A percentile compares a stretch with the other conserved stretches of the same genome.
Conservation (phyloP, 225 moss, liverwort and hornwort genomes). For the Straminergon stramineum region DNA sequence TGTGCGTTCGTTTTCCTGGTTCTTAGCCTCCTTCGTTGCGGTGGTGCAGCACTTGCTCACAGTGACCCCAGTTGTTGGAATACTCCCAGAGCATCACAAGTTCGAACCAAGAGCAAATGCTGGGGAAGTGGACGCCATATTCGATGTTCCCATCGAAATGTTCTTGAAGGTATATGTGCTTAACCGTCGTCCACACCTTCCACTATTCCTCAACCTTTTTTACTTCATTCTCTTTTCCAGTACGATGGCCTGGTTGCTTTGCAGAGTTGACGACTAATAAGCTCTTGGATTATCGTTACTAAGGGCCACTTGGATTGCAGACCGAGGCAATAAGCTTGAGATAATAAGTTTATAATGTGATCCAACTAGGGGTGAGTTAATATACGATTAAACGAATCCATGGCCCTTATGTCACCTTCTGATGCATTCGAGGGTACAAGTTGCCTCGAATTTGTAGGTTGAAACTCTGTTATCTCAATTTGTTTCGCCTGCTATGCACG, state of each 20-base stretch:
- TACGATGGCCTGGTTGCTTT: neutral
- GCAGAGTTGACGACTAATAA: neutral
- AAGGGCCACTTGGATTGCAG: neutral
- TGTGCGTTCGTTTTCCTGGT: neutral
- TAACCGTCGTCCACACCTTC: neutral
- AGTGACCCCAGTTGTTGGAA: constrained; percentile 81
- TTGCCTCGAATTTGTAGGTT: neutral
- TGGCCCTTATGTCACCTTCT: neutral
- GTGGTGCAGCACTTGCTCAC: constrained; percentile 69
- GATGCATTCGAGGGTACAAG: neutral
- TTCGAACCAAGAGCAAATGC: constrained; percentile 68
- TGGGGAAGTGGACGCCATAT: constrained; percentile 75
- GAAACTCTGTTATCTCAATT: neutral
- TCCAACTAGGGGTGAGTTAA: neutral
- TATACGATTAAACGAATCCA: neutral
- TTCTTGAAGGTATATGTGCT: constrained; percentile 54
- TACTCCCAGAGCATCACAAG: constrained; percentile 56
- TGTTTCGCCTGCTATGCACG: too few species aligned
- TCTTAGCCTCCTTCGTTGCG: neutral
- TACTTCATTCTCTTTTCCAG: neutral
- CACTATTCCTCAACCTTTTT: neutral
- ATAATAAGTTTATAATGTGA: neutral
- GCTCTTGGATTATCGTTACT: neutral
- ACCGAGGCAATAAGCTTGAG: neutral
- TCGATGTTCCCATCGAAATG: constrained; percentile 89